These are phyloP conservation scores for Rhodamnia rubescens DNA, from an alignment of 345 rosid species.

Conservation along the genomic window DNA sequence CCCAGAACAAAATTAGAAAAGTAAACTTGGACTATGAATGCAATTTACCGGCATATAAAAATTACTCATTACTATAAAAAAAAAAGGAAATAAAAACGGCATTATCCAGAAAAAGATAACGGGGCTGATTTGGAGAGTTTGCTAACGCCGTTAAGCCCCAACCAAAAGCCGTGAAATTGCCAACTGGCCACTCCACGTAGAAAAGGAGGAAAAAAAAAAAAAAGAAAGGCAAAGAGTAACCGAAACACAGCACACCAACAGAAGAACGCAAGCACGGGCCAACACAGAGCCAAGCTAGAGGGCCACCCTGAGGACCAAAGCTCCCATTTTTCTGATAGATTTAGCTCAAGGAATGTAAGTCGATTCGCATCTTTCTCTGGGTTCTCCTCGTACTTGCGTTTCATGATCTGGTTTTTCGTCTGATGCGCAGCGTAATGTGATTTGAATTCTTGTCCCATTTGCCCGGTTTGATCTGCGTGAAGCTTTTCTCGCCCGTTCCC, in stretches of 20 bases:
- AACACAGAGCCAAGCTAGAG: not conserved
- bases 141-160: not conserved
- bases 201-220: not conserved
- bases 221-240: not conserved
- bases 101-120: not conserved
- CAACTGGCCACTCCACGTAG: not conserved
- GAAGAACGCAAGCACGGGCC: not conserved
- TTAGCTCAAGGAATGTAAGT: not conserved
- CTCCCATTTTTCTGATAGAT: not conserved
- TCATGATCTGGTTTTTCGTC: not conserved
- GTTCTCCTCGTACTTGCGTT: not conserved
- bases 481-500: not conserved
- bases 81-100: not conserved
- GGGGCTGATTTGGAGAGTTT: not conserved
- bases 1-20: not conserved
- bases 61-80: rapidly evolving
- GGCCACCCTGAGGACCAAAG: not conserved
- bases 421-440: not conserved
- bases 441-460: not conserved
- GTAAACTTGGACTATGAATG: not conserved
- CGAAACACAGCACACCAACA: not conserved
- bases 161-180: not conserved
- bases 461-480: not conserved
- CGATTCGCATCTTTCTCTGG: not conserved
- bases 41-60: not conserved